Percentiles rank a stretch among this genome's conserved stretches.
These are phyloP conservation scores for Alternaria sp. DNA, from an alignment of 2,329 filamentous ascomycete species.

Conservation along the genomic window DNA sequence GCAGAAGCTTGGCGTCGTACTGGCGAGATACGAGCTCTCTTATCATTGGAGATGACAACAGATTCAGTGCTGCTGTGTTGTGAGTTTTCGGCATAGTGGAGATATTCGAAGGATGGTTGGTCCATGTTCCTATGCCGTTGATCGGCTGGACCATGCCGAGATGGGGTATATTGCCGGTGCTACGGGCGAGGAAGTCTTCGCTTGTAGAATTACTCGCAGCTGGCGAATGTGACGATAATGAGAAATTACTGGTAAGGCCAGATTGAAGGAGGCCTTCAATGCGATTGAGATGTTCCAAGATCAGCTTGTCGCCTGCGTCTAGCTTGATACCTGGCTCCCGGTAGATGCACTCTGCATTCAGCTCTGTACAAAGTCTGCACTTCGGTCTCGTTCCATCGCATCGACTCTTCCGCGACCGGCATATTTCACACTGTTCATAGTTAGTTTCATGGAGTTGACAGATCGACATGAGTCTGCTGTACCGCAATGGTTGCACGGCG, in stretches of 20 bases:
- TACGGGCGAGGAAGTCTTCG: constrained; percentile 53
- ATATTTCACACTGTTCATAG: constrained; percentile 76
- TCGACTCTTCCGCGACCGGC: constrained; percentile 79
- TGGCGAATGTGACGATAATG: constrained; percentile 65
- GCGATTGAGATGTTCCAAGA: constrained; percentile 78
- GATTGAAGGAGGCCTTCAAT: constrained; percentile 84
- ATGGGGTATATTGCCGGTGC: constrained; percentile 48
- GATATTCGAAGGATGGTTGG: constrained; percentile 70
- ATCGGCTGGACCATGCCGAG: constrained; percentile 52
- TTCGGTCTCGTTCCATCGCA: constrained; percentile 84
- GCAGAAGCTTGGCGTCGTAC: constrained; percentile 81
- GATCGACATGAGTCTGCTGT: constrained; percentile 18
- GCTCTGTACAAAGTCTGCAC: constrained; percentile 83
- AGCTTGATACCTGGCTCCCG: constrained; percentile 87
- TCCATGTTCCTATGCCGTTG: constrained; percentile 76
- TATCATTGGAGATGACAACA: constrained; percentile 83
- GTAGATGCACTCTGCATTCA: constrained; percentile 85
- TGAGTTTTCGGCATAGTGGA: constrained; percentile 88
- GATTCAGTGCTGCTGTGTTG: constrained; percentile 79
- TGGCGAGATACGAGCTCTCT: constrained; percentile 78
- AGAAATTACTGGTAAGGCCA: constrained; percentile 66
- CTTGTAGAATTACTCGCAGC: constrained; percentile 56
- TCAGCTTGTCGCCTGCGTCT: constrained; percentile 86
- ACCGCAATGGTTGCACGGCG: constrained; percentile 55
- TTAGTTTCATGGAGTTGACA: constrained; percentile 29